phyloP scores from a whole-genome alignment of 176 grass and related monocot species.

The Olyra latifolia region DNA sequence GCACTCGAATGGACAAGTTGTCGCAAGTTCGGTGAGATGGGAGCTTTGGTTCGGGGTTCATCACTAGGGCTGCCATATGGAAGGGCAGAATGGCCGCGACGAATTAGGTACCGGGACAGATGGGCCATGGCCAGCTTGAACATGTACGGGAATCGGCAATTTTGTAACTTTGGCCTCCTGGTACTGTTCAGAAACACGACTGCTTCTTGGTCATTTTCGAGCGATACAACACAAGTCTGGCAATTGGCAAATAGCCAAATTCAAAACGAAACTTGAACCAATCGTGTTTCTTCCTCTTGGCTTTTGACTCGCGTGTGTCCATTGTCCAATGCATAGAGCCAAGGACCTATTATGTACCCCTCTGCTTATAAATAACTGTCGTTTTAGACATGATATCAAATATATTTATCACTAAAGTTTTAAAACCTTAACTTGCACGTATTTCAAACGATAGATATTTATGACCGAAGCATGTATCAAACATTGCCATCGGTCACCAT shows the following conservation, averaged over 20 bases:
- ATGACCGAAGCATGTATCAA: too few relatives aligned
- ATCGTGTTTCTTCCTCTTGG: not conserved
- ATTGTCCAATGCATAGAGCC: too few relatives aligned
- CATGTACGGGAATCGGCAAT: not conserved
- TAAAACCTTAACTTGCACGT: too few relatives aligned
- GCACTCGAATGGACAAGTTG: slow-evolving; percentile 56
- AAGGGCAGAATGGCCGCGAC: not conserved
- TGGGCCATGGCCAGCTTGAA: not conserved
- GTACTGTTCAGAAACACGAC: not conserved
- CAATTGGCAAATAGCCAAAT: not conserved
- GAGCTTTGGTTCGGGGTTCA: not conserved
- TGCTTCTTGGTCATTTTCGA: not conserved
- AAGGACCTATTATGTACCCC: too few relatives aligned
- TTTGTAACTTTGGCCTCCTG: not conserved
- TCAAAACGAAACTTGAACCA: not conserved
- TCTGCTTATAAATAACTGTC: too few relatives aligned
- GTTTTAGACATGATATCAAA: too few relatives aligned
- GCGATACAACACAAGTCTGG: not conserved
- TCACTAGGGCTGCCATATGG: not conserved
- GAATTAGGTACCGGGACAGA: not conserved
- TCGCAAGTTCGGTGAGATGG: slow-evolving; percentile 28
- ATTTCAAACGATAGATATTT: too few relatives aligned
- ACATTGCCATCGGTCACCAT: not conserved
- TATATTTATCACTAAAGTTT: too few relatives aligned
- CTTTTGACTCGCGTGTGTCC: not conserved